phyloP scores from a whole-genome alignment of 1,284 basidiomycete species.

The Tylopilus orsonianus region DNA sequence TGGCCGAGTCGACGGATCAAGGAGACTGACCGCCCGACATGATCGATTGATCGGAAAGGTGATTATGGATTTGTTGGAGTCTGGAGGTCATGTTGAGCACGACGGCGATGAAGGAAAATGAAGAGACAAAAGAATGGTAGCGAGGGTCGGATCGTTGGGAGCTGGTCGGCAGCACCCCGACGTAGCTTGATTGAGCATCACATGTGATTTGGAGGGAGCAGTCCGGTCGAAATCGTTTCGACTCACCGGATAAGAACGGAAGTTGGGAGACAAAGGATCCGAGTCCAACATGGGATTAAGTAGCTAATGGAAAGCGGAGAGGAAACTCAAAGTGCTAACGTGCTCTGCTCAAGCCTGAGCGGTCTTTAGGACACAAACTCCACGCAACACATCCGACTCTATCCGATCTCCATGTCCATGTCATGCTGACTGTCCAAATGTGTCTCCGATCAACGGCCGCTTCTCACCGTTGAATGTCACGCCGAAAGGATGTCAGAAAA shows the following conservation, averaged over 20 bases:
- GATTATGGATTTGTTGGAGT: slow-evolving; percentile 49
- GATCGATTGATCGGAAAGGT: slow-evolving; percentile 39
- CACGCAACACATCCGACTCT: background rate
- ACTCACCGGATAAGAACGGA: slow-evolving; percentile 10
- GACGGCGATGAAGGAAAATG: background rate
- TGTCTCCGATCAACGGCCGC: background rate
- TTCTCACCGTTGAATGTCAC: slow-evolving; percentile 8
- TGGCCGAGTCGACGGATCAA: slow-evolving; percentile 9
- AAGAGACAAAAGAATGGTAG: background rate
- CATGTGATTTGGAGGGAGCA: slow-evolving; percentile 28
- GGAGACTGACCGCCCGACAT: slow-evolving; percentile 54
- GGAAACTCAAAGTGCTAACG: too few relatives aligned
- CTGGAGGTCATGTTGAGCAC: slow-evolving; percentile 48
- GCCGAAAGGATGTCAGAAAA: background rate
- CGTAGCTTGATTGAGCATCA: background rate
- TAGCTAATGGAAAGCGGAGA: background rate
- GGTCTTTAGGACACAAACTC: background rate
- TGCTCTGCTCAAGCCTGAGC: too few relatives aligned
- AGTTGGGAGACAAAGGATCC: background rate
- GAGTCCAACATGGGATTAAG: background rate
- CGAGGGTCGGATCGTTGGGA: background rate
- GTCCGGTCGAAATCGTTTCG: background rate
- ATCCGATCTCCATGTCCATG: background rate
- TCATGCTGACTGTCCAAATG: too few relatives aligned
- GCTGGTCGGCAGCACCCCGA: background rate